Base-by-base conservation (phyloP, 495 filamentous ascomycete genomes). In the Xylaria intraflava region DNA sequence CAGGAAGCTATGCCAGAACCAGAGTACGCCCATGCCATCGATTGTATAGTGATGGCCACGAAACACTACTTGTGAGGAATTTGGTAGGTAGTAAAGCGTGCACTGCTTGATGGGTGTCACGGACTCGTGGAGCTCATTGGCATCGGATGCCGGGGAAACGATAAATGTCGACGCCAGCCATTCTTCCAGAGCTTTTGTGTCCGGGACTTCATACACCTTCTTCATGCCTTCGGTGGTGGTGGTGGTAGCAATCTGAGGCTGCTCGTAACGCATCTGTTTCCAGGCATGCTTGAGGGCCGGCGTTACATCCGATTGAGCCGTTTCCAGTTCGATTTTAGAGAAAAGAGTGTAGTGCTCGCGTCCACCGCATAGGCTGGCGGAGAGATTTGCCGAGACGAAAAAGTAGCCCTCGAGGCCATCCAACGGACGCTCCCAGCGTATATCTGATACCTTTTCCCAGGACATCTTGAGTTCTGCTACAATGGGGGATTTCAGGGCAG, bases 161-260 rank as follows among this genome's bases (percentile, higher is more conserved):
- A 66, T 36, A 31, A 66, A 62, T 6, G 64, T 66, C 27, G 53
- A 58, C 2, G n/a, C 51, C 9, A 64, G 30, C 64, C 59, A 66
- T 20, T 60, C 41, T 41, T 59, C 51, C 5, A 64, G 46, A 8
- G 49, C 61, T 9, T 55, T 49, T 27, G 49, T 54, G 20, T 62
- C 58, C 7, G 56, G 61, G 1, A 56, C 53, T 30, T 66, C 61
- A 31, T 66, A 66, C 2, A 66, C 57, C 47, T 46, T 59, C 35
- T 53, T 59, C 47, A 49, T 59, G 2, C 56, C 58, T 1, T 66
- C 61, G 16, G 53, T 24, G 8, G 38, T 62, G 3, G 56, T 50
- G 1, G 64, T n/a, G n/a, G n/a, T n/a, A n/a, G n/a, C 64, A 11
- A 66, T 48, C 16, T 54, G 54, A 7, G 64, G 64, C 20, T 66